phyloP scores from a whole-genome alignment of 495 filamentous ascomycete species.

The Penicillium paradoxum region DNA sequence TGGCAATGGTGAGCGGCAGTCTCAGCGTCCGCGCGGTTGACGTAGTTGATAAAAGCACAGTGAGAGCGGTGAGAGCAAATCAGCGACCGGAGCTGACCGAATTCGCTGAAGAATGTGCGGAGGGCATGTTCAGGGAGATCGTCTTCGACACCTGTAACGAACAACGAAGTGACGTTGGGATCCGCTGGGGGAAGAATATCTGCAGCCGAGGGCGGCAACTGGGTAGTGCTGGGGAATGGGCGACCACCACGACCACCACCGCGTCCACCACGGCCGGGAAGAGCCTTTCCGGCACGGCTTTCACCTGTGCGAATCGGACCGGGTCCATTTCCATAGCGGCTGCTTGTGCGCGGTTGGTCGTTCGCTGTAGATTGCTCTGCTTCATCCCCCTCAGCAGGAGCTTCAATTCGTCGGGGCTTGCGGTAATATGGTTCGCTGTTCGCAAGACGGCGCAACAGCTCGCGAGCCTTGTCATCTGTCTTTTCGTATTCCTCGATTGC shows the following conservation, averaged over 20 bases:
- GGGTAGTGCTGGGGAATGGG: conserved; percentile 63
- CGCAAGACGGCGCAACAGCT: conserved; percentile 77
- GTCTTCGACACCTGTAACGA: conserved; percentile 93
- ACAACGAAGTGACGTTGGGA: conserved; percentile 79
- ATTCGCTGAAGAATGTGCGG: conserved; percentile 82
- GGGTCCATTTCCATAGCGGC: conserved; percentile 43
- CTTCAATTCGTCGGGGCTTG: conserved; percentile 67
- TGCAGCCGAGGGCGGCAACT: conserved; percentile 70
- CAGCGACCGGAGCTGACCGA: conserved; percentile 80
- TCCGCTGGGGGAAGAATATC: conserved; percentile 84
- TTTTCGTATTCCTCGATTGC: conserved; percentile 88
- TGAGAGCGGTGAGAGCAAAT: conserved; percentile 96
- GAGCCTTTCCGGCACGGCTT: conserved; percentile 31
- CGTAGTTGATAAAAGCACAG: conserved; percentile 93
- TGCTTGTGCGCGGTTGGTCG: conserved; percentile 31
- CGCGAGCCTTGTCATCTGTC: conserved; percentile 90
- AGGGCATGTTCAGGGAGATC: conserved; percentile 89
- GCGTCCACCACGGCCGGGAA: conserved; percentile 38
- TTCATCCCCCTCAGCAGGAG: conserved; percentile 38
- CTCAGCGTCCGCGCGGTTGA: conserved; percentile 76
- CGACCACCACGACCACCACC: conserved; percentile 53
- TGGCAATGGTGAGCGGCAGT: conserved; percentile 77
- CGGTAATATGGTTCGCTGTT: conserved; percentile 92
- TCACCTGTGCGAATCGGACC: conserved; percentile 66
- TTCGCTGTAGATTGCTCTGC: conserved; percentile 17